These are phyloP conservation scores for Tilletiopsis washingtonensis DNA, from an alignment of 1,284 basidiomycete species.

Conservation along the genomic window DNA sequence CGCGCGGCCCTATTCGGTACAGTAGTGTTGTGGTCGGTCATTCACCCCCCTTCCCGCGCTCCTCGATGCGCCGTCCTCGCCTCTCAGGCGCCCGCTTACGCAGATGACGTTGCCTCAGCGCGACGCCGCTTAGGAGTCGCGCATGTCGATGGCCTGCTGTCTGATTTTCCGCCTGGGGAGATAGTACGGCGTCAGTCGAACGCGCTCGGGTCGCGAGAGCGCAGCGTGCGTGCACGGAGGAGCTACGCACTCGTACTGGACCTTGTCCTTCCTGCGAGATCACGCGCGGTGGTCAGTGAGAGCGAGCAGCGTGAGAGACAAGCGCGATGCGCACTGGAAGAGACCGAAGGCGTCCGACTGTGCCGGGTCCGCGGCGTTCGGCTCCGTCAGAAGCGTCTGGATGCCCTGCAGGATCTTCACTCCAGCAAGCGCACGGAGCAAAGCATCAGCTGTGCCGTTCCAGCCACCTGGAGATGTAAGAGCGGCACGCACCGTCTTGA, in stretches of 20 bases:
- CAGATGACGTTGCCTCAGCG: too few species aligned
- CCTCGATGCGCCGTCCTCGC: too few species aligned
- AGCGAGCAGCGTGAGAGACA: too few species aligned
- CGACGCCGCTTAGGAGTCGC: too few species aligned
- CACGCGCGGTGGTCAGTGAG: too few species aligned
- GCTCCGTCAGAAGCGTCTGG: constrained; percentile 86
- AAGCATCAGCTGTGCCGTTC: not conserved
- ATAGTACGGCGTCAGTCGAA: not conserved
- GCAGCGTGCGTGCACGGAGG: not conserved
- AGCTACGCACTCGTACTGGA: constrained; percentile 36
- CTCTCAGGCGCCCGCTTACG: too few species aligned
- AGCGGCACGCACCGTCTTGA: constrained; percentile 71
- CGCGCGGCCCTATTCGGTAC: too few species aligned
- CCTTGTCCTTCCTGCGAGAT: constrained; percentile 52
- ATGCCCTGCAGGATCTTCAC: constrained; percentile 83
- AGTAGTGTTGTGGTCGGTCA: too few species aligned
- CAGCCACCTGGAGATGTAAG: not conserved
- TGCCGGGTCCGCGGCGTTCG: constrained; percentile 88
- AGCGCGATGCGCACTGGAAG: too few species aligned
- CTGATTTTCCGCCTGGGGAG: constrained; percentile 12
- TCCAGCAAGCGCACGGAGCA: not conserved
- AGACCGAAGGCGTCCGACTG: constrained; percentile 95
- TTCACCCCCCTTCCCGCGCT: too few species aligned
- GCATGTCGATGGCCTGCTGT: constrained; percentile 29
- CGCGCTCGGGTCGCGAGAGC: too few species aligned